These are phyloP conservation scores for Fusarium brevicatenulatum DNA, from an alignment of 2,329 filamentous ascomycete species.

Conservation along the genomic window DNA sequence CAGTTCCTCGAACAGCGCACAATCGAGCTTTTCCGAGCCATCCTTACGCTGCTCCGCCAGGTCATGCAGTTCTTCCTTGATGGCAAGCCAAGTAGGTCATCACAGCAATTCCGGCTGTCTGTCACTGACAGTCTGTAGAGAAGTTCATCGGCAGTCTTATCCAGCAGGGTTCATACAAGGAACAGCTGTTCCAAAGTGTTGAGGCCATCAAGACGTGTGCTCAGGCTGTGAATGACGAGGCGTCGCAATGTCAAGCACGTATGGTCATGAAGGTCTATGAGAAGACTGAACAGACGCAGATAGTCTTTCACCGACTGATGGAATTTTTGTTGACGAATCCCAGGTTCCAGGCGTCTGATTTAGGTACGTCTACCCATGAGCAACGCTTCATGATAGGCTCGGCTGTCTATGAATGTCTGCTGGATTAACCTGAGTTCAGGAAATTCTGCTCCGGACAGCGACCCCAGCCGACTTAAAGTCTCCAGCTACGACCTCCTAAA, in stretches of 20 bases:
- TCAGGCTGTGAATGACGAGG: neutral
- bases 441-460: neutral
- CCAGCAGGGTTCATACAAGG: neutral
- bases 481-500: neutral
- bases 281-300: neutral
- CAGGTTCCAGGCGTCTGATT: neutral
- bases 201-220: neutral
- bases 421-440: neutral
- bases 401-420: neutral
- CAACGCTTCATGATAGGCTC: neutral
- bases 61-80: neutral
- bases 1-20: neutral
- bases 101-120: rapidly evolving
- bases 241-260: neutral
- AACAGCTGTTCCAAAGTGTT: neutral
- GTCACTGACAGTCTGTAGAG: neutral
- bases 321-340: neutral
- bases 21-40: neutral
- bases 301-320: neutral
- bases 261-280: neutral
- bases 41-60: neutral
- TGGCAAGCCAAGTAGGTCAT: neutral
- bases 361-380: neutral
- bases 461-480: neutral
- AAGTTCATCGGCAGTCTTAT: neutral